phyloP scores from a whole-genome alignment of 345 rosid species.

The Syzygium aromaticum region DNA sequence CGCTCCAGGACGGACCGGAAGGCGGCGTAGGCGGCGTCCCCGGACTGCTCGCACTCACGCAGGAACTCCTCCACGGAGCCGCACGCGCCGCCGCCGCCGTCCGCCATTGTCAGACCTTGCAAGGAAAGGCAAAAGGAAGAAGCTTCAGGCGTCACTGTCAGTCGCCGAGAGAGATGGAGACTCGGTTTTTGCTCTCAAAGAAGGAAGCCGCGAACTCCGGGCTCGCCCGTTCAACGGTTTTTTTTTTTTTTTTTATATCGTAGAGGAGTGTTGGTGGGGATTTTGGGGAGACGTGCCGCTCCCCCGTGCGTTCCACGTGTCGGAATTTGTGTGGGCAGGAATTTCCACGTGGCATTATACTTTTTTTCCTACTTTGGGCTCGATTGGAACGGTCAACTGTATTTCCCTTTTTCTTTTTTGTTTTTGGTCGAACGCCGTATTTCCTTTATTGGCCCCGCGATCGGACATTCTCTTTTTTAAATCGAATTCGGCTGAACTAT shows the following conservation, averaged over 20 bases:
- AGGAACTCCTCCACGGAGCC: slow-evolving; percentile 52
- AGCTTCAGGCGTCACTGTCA: too few species aligned
- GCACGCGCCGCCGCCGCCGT: not conserved
- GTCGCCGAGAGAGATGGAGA: not conserved
- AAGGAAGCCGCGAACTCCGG: not conserved
- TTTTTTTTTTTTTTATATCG: too few species aligned
- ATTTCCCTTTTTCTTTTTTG: not conserved
- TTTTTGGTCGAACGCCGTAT: not conserved
- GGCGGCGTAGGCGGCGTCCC: slow-evolving; percentile 80
- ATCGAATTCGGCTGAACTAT: not conserved
- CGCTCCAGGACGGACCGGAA: slow-evolving; percentile 57
- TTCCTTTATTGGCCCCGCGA: not conserved
- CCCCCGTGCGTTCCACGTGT: not conserved
- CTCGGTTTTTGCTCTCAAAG: not conserved
- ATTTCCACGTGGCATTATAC: not conserved
- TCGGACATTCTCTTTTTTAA: not conserved
- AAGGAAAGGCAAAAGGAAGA: not conserved
- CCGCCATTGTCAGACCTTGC: not conserved
- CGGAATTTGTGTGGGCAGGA: not conserved
- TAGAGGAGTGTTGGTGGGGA: not conserved
- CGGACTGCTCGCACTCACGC: slow-evolving; percentile 65
- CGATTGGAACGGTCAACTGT: not conserved
- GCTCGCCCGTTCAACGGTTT: not conserved
- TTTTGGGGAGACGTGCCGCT: not conserved
- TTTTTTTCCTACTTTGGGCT: not conserved